Evolutionary conservation across 1,139 yeast genomes (phyloP).

Genomic region (Yamadazyma diddensiae): DNA sequence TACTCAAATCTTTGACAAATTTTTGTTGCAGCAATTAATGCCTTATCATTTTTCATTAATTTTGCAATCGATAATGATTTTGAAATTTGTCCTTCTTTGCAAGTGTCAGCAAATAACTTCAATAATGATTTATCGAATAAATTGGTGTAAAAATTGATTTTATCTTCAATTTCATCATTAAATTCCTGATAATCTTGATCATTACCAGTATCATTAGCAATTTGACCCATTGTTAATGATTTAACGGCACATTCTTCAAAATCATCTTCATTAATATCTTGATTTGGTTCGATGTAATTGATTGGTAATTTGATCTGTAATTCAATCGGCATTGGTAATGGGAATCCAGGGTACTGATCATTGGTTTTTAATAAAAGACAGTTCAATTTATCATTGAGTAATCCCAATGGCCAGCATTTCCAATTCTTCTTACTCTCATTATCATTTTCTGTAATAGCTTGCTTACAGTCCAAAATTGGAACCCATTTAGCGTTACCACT

Average conservation of each 20-base stretch:
- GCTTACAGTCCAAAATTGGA: conserved; percentile 71
- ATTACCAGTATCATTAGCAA: conserved; percentile 41
- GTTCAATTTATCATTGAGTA: conserved; percentile 62
- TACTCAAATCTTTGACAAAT: conserved; percentile 80
- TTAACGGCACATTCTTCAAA: conserved; percentile 45
- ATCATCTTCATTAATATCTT: conserved; percentile 32
- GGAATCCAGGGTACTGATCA: conserved; percentile 57
- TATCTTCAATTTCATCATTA: conserved; percentile 41
- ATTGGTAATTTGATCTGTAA: conserved; percentile 69
- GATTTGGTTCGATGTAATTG: conserved; percentile 16
- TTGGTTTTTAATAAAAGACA: conserved; percentile 73
- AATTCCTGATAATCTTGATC: conserved; percentile 41
- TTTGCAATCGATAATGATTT: conserved; percentile 71
- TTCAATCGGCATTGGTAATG: conserved; percentile 81
- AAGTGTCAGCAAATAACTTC: conserved; percentile 72
- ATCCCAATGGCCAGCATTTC: conserved; percentile 88
- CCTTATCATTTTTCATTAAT: conserved; percentile 72
- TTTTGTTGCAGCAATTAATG: conserved; percentile 78
- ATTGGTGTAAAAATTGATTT: conserved; percentile 48
- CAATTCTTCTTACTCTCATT: conserved; percentile 46
- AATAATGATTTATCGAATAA: conserved; percentile 71
- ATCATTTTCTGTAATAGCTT: conserved; percentile 54
- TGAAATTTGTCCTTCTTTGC: conserved; percentile 61
- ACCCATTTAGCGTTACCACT: conserved; percentile 81
- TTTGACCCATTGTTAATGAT: conserved; percentile 47